Base-by-base conservation (phyloP, 2,329 filamentous ascomycete genomes). In the Diaporthe vaccinii region DNA sequence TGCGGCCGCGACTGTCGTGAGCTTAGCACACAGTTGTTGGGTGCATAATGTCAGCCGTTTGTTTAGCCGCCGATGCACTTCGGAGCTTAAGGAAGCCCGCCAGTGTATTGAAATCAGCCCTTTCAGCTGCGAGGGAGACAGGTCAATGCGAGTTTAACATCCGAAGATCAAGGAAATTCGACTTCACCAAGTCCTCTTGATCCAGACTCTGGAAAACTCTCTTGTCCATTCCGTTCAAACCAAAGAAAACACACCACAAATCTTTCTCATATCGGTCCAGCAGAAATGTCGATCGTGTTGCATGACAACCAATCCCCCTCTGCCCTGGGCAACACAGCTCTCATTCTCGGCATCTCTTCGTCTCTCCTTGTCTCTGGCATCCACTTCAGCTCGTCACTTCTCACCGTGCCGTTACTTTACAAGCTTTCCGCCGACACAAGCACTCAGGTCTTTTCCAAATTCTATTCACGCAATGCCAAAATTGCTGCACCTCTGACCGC, bases 321-420 rank as follows among this genome's bases (percentile, higher is more conserved):
- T 25, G n/a, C 36, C 36, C 3, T 44, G 36, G 36, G 58, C 7
- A 25, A 25, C 36, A 41, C n/a, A 3, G 22, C 36, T 61, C 36
- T 61, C 15, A 17, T 73, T 36, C 49, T 73, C 15, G 72, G 59
- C 61, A 58, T 73, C 59, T 44, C 72, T 15, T 68, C 72, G 3
- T 57, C 59, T 20, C 31, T 73, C 5, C 15, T 73, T 17, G 59
- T 73, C 15, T 57, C 71, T 4, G 59, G 72, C 51, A 58, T 68
- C 51, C 55, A 73, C 49, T 58, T 73, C 22, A 51, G 59, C 49
- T 49, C 72, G 20, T 68, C 59, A 22, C 10, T 68, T 44, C 61
- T 73, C 36, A 57, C 46, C 2, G 28, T 73, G 36, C 72, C 72
- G 20, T 44, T 58, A 14, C 51, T 73, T 20, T 58, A 22, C 22